Conservation (phyloP, 495 filamentous ascomycete genomes). For the Extremus antarcticus region DNA sequence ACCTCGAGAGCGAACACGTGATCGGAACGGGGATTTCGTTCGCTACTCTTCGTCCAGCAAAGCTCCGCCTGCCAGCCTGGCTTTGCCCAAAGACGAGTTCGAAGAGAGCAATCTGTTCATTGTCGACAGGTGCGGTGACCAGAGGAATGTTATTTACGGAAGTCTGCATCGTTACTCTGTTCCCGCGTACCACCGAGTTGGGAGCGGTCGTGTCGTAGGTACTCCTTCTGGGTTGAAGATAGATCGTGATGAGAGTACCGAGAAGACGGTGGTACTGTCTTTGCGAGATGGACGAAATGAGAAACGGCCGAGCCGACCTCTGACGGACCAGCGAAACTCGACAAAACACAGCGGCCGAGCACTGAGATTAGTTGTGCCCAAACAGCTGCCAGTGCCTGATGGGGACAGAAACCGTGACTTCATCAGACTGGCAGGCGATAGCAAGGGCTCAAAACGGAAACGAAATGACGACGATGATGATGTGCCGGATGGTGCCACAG, state of each 20-base stretch:
- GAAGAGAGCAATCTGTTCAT: conserved; percentile 10
- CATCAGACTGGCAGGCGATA: conserved; percentile 7
- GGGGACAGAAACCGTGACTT: conserved; percentile 9
- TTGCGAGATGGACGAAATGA: neutral
- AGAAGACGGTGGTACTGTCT: neutral
- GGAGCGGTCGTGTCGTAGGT: conserved; percentile 51
- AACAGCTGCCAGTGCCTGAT: neutral
- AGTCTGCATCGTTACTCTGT: conserved; percentile 49
- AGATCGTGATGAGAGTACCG: conserved; percentile 11
- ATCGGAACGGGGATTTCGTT: neutral
- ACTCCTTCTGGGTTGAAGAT: neutral
- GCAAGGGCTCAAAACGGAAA: conserved; percentile 15
- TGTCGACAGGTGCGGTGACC: conserved; percentile 44
- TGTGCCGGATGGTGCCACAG: conserved; percentile 19
- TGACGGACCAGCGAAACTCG: neutral
- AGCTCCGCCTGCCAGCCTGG: neutral
- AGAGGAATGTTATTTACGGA: conserved; percentile 49
- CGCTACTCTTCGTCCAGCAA: neutral
- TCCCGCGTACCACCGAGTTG: conserved; percentile 48
- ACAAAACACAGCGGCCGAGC: neutral
- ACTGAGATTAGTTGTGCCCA: neutral
- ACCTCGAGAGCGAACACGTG: neutral
- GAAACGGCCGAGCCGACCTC: neutral
- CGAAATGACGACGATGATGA: conserved; percentile 15
- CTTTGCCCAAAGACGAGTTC: neutral